Evolutionary conservation across 2,329 filamentous ascomycete species (phyloP).

Genomic region (Blumeria graminis): DNA sequence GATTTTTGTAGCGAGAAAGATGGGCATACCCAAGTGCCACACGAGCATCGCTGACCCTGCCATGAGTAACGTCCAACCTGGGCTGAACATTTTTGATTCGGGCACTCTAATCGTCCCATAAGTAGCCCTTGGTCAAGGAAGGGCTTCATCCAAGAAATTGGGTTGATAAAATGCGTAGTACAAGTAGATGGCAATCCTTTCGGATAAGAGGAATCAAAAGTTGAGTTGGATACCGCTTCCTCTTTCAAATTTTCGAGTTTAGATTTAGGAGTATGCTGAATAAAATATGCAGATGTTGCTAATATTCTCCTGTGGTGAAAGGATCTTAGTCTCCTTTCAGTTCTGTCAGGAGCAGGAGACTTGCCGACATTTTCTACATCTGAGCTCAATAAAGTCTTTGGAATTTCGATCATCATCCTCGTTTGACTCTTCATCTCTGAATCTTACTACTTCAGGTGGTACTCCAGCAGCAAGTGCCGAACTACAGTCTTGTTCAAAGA

Average conservation of each 20-base stretch:
- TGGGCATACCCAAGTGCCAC: slow-evolving; percentile 72
- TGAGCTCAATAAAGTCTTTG: slow-evolving; percentile 30
- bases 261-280: slow-evolving; percentile 22
- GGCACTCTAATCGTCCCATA: slow-evolving; percentile 67
- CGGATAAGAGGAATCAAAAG: slow-evolving; percentile 9
- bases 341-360: not conserved
- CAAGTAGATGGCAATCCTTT: slow-evolving; percentile 23
- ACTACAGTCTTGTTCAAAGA: slow-evolving; percentile 41
- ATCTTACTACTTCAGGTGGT: slow-evolving; percentile 59
- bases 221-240: slow-evolving; percentile 7
- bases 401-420: slow-evolving; percentile 8
- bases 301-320: slow-evolving; percentile 21
- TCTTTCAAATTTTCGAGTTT: not conserved
- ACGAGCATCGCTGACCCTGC: slow-evolving; percentile 86
- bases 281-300: slow-evolving; percentile 35
- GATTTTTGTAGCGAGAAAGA: slow-evolving; percentile 69
- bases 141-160: slow-evolving; percentile 81
- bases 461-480: slow-evolving; percentile 47
- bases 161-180: slow-evolving; percentile 75
- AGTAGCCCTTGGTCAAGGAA: slow-evolving; percentile 60
- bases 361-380: slow-evolving; percentile 75
- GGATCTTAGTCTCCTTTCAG: not conserved
- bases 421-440: slow-evolving; percentile 42
- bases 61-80: slow-evolving; percentile 86
- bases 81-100: slow-evolving; percentile 50